Conservation (phyloP, 306 rosid species). For the Dalbergia cultrata region DNA sequence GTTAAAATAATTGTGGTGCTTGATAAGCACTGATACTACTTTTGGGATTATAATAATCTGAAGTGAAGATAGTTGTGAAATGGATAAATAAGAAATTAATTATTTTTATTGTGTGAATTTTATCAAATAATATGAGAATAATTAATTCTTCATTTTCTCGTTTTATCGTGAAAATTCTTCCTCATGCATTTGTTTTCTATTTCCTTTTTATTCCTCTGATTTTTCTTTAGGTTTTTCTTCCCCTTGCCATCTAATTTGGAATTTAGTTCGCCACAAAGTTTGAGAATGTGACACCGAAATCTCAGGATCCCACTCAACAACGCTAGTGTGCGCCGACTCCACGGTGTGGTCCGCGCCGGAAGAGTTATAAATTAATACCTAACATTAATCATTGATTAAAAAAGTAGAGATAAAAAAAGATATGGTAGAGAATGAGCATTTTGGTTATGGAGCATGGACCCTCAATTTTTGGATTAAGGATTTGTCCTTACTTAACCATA, state of each 20-base stretch:
- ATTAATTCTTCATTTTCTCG: too few species aligned
- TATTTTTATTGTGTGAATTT: too few species aligned
- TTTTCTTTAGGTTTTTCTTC: not conserved
- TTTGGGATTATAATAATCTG: constrained; percentile 26
- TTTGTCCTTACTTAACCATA: constrained; percentile 33
- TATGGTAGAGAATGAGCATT: not conserved
- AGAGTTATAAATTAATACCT: not conserved
- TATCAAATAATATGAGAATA: too few species aligned
- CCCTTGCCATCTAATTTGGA: not conserved
- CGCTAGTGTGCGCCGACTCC: constrained; percentile 33
- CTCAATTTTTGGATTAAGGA: constrained; percentile 9
- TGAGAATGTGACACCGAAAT: constrained; percentile 17
- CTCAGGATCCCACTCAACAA: not conserved
- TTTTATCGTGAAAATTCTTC: constrained; percentile 28
- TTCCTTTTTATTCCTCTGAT: not conserved
- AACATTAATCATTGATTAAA: constrained; percentile 41
- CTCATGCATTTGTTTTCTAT: not conserved
- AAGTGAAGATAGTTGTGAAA: too few species aligned
- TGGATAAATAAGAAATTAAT: too few species aligned
- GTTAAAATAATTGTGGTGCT: not conserved
- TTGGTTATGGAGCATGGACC: constrained; percentile 9
- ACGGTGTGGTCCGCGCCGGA: constrained; percentile 47
- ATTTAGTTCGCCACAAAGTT: not conserved
- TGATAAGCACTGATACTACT: constrained; percentile 64
- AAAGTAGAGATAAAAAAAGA: constrained; percentile 15